phyloP scores from a whole-genome alignment of 75 land plant genomes.

The Picea sitchensis region DNA sequence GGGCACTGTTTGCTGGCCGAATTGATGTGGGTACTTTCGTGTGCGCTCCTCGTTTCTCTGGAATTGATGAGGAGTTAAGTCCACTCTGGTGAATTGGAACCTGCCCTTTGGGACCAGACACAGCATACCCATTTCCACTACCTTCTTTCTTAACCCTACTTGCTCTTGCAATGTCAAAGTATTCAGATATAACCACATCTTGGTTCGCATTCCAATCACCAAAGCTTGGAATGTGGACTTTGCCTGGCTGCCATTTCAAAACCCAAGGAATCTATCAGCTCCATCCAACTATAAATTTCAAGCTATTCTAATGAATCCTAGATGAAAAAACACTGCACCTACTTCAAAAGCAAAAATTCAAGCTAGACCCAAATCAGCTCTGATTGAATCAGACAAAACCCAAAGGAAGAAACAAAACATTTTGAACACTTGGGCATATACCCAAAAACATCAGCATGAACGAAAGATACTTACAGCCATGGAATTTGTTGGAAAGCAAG shows the following conservation, averaged over 20 bases:
- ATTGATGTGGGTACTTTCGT: not conserved
- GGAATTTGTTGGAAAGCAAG: no score
- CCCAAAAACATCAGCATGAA: no score
- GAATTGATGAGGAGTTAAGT: not conserved
- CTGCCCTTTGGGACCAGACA: constrained; percentile 4
- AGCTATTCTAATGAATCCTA: not conserved
- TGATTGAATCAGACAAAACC: not conserved
- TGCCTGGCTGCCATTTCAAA: constrained; percentile 4
- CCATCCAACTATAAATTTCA: not conserved
- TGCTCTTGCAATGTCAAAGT: constrained; percentile 32
- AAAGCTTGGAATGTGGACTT: constrained; percentile 39
- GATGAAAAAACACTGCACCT: no score
- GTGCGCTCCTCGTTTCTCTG: not conserved
- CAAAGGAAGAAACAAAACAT: not conserved
- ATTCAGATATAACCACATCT: constrained; percentile 21
- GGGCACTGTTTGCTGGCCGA: not conserved
- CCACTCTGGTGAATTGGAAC: not conserved
- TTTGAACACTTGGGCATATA: no score
- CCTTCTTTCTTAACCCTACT: constrained; percentile 18
- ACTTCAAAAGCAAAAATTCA: not conserved
- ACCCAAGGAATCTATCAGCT: not conserved
- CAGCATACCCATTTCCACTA: constrained; percentile 24
- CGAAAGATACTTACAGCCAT: no score
- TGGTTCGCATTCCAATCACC: constrained; percentile 30
- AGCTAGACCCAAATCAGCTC: not conserved